These are phyloP conservation scores for Wickerhamiella australiensis DNA, from an alignment of 805 yeast genomes.

Conservation along the genomic window DNA sequence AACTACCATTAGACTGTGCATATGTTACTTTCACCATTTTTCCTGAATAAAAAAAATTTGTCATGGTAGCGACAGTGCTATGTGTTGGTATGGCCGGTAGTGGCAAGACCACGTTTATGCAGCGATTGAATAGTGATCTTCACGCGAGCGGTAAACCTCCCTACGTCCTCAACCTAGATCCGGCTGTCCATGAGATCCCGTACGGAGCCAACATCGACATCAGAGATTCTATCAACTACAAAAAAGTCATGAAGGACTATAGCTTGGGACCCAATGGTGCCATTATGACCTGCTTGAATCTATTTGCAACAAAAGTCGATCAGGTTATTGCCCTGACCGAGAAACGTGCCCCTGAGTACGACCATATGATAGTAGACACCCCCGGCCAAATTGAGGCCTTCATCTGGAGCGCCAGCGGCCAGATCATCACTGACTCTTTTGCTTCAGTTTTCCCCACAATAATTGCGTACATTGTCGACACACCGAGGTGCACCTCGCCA, in stretches of 20 bases:
- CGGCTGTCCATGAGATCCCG: constrained; percentile 91
- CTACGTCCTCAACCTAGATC: constrained; percentile 87
- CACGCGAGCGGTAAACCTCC: constrained; percentile 62
- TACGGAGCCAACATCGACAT: constrained; percentile 91
- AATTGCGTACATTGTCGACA: constrained; percentile 89
- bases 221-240: constrained; percentile 89
- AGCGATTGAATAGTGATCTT: constrained; percentile 78
- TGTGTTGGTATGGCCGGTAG: constrained; percentile 63
- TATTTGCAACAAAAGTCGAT: constrained; percentile 90
- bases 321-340: constrained; percentile 82
- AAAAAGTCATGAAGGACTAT: constrained; percentile 89
- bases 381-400: constrained; percentile 99
- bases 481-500: constrained; percentile 89
- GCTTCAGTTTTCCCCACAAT: constrained; percentile 94
- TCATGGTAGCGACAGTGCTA: constrained; percentile 28
- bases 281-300: constrained; percentile 83
- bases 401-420: constrained; percentile 96
- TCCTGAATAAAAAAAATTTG: not conserved
- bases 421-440: constrained; percentile 91
- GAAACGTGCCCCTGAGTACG: constrained; percentile 45
- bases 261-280: constrained; percentile 97
- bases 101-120: constrained; percentile 97
- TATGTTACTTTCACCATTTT: no score
- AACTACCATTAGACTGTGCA: no score
- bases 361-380: constrained; percentile 81